A percentile compares a stretch with the other conserved stretches of the same genome.
These are phyloP conservation scores for Allium sativum DNA, from an alignment of 106 monocot genomes.

Conservation along the genomic window DNA sequence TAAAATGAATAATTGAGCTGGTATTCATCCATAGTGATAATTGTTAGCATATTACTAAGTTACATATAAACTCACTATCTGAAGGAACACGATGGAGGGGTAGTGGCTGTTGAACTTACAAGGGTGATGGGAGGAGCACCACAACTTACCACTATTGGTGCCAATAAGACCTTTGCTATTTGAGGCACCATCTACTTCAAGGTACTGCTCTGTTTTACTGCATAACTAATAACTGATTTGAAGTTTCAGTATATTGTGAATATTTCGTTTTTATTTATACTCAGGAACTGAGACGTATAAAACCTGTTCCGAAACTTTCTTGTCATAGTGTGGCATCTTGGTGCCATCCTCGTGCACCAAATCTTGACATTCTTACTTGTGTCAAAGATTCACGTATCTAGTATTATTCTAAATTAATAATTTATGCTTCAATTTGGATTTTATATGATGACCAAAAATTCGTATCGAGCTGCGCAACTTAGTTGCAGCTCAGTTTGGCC, in stretches of 20 bases:
- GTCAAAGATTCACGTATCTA: conserved; percentile 99
- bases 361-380: conserved; percentile 98
- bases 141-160: conserved; percentile 96
- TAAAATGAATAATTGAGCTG: not conserved
- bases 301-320: conserved; percentile 92
- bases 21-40: not conserved
- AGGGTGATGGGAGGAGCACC: conserved; percentile 90
- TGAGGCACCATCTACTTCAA: conserved; percentile 97
- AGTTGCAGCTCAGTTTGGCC: too few species aligned
- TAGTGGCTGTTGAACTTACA: conserved; percentile 91
- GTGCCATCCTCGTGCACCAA: conserved; percentile 99
- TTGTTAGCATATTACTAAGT: not conserved
- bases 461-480: too few species aligned
- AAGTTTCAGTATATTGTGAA: not conserved
- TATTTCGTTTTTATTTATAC: conserved; percentile 9
- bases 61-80: too few species aligned
- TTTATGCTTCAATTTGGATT: not conserved
- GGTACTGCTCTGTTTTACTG: conserved; percentile 20
- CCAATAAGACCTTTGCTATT: conserved; percentile 95
- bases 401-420: conserved; percentile 24
- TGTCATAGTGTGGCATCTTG: conserved; percentile 99
- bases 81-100: conserved; percentile 98
- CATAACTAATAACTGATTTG: not conserved
- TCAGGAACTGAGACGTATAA: conserved; percentile 91
- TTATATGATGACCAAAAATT: too few species aligned